Evolutionary conservation across 2,329 filamentous ascomycete genomes (phyloP).

Genomic region (Hypoxylon sp.): DNA sequence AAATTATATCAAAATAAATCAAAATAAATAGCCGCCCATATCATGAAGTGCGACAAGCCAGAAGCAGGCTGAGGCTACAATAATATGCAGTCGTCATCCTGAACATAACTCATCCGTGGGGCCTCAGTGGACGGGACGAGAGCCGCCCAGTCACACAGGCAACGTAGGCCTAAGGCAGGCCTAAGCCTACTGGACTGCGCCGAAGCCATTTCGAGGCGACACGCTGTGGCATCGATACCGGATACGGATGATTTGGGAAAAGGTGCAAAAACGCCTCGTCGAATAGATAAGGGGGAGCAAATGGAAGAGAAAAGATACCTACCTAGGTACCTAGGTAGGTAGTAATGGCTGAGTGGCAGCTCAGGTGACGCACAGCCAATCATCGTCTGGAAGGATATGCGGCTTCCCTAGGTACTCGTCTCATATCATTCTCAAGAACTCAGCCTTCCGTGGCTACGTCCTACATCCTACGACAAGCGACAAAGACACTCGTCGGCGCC

Average conservation of each 20-base stretch:
- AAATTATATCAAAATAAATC: not conserved
- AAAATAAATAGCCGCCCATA: too few species aligned
- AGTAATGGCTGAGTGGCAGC: too few species aligned
- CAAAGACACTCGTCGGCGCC: not conserved
- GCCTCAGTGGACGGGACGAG: not conserved
- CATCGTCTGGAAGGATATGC: too few species aligned
- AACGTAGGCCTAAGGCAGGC: constrained; percentile 18
- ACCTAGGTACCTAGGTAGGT: too few species aligned
- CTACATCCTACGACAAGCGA: too few species aligned
- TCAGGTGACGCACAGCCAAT: too few species aligned
- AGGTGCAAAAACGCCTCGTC: not conserved
- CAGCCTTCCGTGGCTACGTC: too few species aligned
- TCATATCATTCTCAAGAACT: too few species aligned
- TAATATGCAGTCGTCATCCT: not conserved
- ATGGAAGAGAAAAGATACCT: too few species aligned
- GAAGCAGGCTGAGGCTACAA: constrained; percentile 1
- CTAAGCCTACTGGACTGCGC: not conserved
- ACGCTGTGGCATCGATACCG: not conserved
- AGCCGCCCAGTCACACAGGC: constrained; percentile 15
- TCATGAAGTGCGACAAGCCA: not conserved
- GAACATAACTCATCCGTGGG: constrained; percentile 6
- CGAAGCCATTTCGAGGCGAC: constrained; percentile 4
- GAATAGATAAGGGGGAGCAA: not conserved
- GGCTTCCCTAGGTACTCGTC: too few species aligned
- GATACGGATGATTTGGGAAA: not conserved